These are phyloP conservation scores for Schizophyllum commune DNA, from an alignment of 1,284 basidiomycete species.

Conservation along the genomic window DNA sequence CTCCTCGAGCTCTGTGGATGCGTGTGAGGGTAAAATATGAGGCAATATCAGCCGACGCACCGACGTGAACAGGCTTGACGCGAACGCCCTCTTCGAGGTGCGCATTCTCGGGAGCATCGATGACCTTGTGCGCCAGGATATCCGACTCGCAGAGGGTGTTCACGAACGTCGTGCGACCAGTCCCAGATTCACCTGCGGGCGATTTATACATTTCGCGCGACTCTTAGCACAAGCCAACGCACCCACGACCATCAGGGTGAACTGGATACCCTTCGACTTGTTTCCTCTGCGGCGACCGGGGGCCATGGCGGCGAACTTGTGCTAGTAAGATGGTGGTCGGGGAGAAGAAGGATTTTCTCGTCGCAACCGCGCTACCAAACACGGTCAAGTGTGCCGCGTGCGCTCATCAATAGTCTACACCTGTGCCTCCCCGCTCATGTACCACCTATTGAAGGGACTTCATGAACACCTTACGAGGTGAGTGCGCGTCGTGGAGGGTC, in stretches of 20 bases:
- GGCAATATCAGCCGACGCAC: constrained; percentile 38
- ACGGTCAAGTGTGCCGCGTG: constrained; percentile 11
- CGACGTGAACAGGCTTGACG: constrained; percentile 90
- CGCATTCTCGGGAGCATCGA: constrained; percentile 72
- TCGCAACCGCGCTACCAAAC: neutral
- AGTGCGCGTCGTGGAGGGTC: constrained; percentile 15
- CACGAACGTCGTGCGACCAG: constrained; percentile 91
- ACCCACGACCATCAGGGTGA: constrained; percentile 93
- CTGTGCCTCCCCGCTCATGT: constrained; percentile 43
- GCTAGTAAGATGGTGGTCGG: constrained; percentile 6
- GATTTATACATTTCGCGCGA: neutral
- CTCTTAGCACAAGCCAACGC: constrained; percentile 22
- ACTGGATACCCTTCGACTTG: constrained; percentile 91
- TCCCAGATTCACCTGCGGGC: constrained; percentile 77
- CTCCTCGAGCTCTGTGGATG: constrained; percentile 81
- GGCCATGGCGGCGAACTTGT: constrained; percentile 1
- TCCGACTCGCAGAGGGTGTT: constrained; percentile 92
- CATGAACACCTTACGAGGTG: constrained; percentile 85
- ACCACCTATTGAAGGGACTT: constrained; percentile 84
- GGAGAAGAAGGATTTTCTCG: neutral
- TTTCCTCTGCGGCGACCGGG: constrained; percentile 61
- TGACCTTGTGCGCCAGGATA: constrained; percentile 73
- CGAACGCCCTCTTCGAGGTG: constrained; percentile 83
- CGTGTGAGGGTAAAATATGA: neutral
- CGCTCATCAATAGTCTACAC: constrained; percentile 1